phyloP scores from a whole-genome alignment of 2,329 filamentous ascomycete species.

The Trichoderma polysporum region DNA sequence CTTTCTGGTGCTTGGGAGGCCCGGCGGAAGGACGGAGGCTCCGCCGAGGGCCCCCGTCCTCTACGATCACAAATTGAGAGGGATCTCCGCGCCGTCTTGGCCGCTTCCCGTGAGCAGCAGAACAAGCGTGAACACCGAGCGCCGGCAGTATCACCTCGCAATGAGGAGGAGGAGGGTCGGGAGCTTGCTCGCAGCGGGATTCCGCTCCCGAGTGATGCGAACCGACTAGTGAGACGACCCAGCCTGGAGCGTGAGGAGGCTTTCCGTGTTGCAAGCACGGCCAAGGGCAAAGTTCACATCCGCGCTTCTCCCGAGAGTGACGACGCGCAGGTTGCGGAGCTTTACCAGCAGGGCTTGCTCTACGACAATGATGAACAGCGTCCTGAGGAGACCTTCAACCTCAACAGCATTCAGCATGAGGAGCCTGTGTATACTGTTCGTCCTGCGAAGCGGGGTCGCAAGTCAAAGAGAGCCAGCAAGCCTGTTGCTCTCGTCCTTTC shows the following conservation, averaged over 20 bases:
- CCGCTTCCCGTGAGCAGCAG: slow-evolving; percentile 1
- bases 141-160: neutral
- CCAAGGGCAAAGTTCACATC: slow-evolving; percentile 33
- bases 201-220: slow-evolving; percentile 40
- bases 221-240: slow-evolving; percentile 38
- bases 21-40: neutral
- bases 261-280: slow-evolving; percentile 43
- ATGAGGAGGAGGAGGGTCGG: slow-evolving; percentile 34
- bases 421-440: slow-evolving; percentile 42
- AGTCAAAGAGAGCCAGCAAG: slow-evolving; percentile 28
- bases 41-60: neutral
- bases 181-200: slow-evolving; percentile 38
- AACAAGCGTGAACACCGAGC: neutral
- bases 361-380: slow-evolving; percentile 42
- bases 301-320: slow-evolving; percentile 27
- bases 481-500: slow-evolving; percentile 42
- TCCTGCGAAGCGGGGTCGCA: slow-evolving; percentile 36
- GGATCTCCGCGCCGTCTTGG: slow-evolving; percentile 7
- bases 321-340: slow-evolving; percentile 40
- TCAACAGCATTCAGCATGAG: slow-evolving; percentile 41
- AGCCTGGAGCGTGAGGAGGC: slow-evolving; percentile 48
- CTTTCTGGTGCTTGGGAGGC: neutral
- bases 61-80: slow-evolving; percentile 17
- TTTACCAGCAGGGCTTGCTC: slow-evolving; percentile 46
- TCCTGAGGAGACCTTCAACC: slow-evolving; percentile 36